Conservation (phyloP, 139 green algal species). For the Diplosphaera chodatii region DNA sequence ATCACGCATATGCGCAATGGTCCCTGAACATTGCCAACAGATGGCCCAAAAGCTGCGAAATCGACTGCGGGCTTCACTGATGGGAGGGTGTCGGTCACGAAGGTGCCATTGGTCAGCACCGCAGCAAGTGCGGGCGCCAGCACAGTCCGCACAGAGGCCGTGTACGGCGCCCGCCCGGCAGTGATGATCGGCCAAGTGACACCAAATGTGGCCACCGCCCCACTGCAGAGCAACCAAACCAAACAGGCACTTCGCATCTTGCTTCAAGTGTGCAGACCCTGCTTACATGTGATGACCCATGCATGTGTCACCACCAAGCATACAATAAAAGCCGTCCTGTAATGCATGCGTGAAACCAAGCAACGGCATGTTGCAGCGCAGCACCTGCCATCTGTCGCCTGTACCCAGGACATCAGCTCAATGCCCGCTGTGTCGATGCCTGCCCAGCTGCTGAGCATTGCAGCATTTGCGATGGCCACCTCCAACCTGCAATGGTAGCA, state of each 20-base stretch:
- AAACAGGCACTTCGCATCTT: no score
- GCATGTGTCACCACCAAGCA: no score
- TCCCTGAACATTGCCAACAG: not conserved
- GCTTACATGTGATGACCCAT: no score
- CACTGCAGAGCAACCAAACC: not conserved
- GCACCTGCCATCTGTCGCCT: not conserved
- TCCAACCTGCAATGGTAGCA: not conserved
- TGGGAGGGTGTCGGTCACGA: not conserved
- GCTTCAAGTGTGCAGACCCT: no score
- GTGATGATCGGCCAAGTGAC: not conserved
- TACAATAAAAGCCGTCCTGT: no score
- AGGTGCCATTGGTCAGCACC: not conserved
- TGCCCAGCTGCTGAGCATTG: not conserved
- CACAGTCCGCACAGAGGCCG: not conserved
- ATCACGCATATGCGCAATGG: not conserved
- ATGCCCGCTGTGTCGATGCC: not conserved
- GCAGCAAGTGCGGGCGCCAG: not conserved
- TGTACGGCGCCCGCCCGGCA: no score
- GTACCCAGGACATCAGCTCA: not conserved
- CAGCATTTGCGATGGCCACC: not conserved
- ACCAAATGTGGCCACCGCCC: not conserved
- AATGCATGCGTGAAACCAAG: no score
- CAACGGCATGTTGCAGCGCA: not conserved
- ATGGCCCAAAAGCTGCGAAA: not conserved
- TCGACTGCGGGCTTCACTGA: not conserved